These are phyloP conservation scores for Curvularia sp. DNA, from an alignment of 2,329 filamentous ascomycete genomes.

Conservation along the genomic window DNA sequence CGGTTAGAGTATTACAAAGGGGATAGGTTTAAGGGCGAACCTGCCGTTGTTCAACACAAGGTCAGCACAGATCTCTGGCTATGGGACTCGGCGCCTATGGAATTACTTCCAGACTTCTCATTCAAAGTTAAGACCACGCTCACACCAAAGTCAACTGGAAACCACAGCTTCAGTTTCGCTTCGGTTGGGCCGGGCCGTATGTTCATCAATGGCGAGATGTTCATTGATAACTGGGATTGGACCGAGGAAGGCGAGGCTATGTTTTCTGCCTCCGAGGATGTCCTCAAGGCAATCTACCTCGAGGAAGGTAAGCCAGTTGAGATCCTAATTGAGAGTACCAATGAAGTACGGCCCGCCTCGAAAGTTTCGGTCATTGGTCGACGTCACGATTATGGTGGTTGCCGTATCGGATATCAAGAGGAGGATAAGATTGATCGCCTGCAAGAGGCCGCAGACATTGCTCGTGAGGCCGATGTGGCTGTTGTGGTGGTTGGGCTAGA, in stretches of 20 bases:
- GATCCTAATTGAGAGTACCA: conserved; percentile 70
- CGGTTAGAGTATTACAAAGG: conserved; percentile 70
- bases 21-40: conserved; percentile 66
- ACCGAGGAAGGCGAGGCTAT: conserved; percentile 73
- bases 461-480: conserved; percentile 75
- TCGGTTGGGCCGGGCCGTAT: conserved; percentile 70
- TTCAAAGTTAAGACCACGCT: conserved; percentile 67
- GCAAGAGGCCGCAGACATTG: conserved; percentile 68
- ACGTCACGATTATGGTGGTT: conserved; percentile 73
- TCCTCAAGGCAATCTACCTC: conserved; percentile 67
- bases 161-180: conserved; percentile 71
- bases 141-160: conserved; percentile 65
- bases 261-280: conserved; percentile 72
- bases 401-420: conserved; percentile 74
- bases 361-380: conserved; percentile 65
- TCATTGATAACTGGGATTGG: conserved; percentile 73
- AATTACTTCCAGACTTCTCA: conserved; percentile 69
- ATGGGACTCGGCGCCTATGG: conserved; percentile 71
- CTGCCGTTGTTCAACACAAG: conserved; percentile 65
- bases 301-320: conserved; percentile 66
- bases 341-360: conserved; percentile 66
- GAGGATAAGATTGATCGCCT: conserved; percentile 66
- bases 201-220: conserved; percentile 65
- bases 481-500: conserved; percentile 80
- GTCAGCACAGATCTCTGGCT: conserved; percentile 72